A percentile compares a stretch with the other conserved stretches of the same genome.
These are phyloP conservation scores for Knoxia roxburghii DNA, from an alignment of 257 asterid genomes.

Conservation along the genomic window DNA sequence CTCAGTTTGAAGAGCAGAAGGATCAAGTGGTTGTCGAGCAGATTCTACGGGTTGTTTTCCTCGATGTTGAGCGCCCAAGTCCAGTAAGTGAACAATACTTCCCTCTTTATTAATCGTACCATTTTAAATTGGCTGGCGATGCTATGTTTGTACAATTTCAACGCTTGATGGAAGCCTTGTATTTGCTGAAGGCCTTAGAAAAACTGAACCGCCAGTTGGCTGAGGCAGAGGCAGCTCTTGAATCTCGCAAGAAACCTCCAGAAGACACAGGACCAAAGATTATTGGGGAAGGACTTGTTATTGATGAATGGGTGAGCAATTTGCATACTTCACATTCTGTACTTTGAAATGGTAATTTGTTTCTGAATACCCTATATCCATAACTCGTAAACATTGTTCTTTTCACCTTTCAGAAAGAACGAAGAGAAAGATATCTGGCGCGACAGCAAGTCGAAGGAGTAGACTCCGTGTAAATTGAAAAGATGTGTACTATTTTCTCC, in stretches of 20 bases:
- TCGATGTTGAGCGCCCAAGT: conserved; percentile 67
- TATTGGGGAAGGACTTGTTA: conserved; percentile 89
- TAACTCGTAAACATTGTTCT: not conserved
- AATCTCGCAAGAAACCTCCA: conserved; percentile 70
- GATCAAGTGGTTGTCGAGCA: conserved; percentile 89
- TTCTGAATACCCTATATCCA: not conserved
- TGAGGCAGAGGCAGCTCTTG: conserved; percentile 85
- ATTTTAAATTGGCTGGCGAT: no score
- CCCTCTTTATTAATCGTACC: not conserved
- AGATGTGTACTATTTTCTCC: conserved; percentile 4
- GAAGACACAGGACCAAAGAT: conserved; percentile 69
- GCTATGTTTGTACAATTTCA: not conserved
- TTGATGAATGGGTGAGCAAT: conserved; percentile 82
- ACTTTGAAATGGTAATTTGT: not conserved
- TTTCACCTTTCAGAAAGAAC: conserved; percentile 60
- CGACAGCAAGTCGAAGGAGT: conserved; percentile 81
- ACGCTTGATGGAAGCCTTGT: conserved; percentile 1
- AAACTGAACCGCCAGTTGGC: conserved; percentile 71
- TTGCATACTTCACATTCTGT: not conserved
- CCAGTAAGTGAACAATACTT: conserved; percentile 50
- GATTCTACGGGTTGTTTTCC: conserved; percentile 79
- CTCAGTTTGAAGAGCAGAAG: conserved; percentile 87
- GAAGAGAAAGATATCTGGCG: conserved; percentile 95
- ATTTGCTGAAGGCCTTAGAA: conserved; percentile 55
- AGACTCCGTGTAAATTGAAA: conserved; percentile 48